Percentiles rank a stretch among this genome's conserved stretches.
These are phyloP conservation scores for Rutstroemia sp. DNA, from an alignment of 2,329 filamentous ascomycete species.

Conservation along the genomic window DNA sequence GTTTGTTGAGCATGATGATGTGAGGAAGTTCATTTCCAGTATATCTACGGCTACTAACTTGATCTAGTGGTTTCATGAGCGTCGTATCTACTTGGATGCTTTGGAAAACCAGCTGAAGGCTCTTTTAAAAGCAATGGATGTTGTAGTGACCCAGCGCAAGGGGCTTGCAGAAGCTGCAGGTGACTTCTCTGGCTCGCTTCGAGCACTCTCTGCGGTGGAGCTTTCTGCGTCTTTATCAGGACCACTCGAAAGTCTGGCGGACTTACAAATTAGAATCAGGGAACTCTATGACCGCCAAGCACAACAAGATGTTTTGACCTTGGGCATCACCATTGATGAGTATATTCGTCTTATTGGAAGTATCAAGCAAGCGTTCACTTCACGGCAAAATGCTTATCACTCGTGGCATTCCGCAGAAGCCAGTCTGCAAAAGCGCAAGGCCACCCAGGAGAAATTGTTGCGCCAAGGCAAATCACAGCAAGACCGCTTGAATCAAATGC, in stretches of 20 bases:
- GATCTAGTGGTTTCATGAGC: conserved; percentile 88
- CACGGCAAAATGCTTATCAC: conserved; percentile 93
- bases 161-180: conserved; percentile 87
- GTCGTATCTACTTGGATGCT: conserved; percentile 88
- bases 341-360: conserved; percentile 95
- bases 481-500: conserved; percentile 85
- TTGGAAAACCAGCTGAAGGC: conserved; percentile 86
- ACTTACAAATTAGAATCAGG: conserved; percentile 86
- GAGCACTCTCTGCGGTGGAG: conserved; percentile 86
- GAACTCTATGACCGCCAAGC: conserved; percentile 96
- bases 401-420: conserved; percentile 88
- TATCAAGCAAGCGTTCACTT: conserved; percentile 85
- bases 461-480: conserved; percentile 93
- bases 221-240: conserved; percentile 81
- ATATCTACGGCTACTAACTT: conserved; percentile 19
- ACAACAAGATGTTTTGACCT: conserved; percentile 90
- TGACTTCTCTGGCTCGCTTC: conserved; percentile 89
- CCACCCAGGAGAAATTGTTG: conserved; percentile 87
- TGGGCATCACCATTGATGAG: conserved; percentile 96
- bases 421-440: conserved; percentile 83
- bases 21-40: conserved; percentile 36
- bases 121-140: conserved; percentile 87
- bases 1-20: conserved; percentile 96
- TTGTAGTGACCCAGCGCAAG: conserved; percentile 85
- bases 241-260: conserved; percentile 84